Conservation (phyloP, 495 filamentous ascomycete species). For the Aspergillus ostianus region DNA sequence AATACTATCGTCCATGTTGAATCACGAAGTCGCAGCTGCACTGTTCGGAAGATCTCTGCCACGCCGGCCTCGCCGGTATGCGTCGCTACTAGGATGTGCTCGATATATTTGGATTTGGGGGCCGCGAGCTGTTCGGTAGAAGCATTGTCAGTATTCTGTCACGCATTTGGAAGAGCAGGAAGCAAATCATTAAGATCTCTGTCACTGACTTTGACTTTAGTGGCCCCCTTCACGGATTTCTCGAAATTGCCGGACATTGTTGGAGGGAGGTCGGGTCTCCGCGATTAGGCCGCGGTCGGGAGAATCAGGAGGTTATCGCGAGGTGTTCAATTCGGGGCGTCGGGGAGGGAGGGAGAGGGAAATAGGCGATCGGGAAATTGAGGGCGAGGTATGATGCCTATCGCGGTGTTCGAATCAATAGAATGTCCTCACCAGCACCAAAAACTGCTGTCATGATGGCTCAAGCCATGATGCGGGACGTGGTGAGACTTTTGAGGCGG, state of each 20-base stretch:
- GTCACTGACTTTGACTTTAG: slow-evolving; percentile 80
- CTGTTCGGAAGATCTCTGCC: slow-evolving; percentile 88
- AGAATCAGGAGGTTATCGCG: slow-evolving; percentile 11
- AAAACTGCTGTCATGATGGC: slow-evolving; percentile 25
- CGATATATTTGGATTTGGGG: slow-evolving; percentile 99
- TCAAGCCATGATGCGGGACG: slow-evolving; percentile 38
- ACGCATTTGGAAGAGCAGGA: background rate
- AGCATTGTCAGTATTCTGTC: slow-evolving; percentile 4
- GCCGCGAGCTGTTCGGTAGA: slow-evolving; percentile 68
- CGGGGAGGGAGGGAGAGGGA: background rate
- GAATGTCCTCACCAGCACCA: slow-evolving; percentile 27
- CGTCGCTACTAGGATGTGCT: slow-evolving; percentile 94
- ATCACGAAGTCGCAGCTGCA: slow-evolving; percentile 85
- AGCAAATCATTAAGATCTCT: background rate
- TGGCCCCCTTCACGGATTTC: slow-evolving; percentile 91
- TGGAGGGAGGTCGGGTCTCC: slow-evolving; percentile 8
- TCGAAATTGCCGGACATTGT: slow-evolving; percentile 80
- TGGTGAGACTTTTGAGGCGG: slow-evolving; percentile 11
- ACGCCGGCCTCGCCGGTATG: slow-evolving; percentile 94
- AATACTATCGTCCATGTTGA: slow-evolving; percentile 98
- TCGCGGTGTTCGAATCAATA: slow-evolving; percentile 23
- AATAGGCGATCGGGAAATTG: background rate
- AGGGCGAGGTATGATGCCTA: slow-evolving; percentile 15
- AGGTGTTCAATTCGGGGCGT: slow-evolving; percentile 1
- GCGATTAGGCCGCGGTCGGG: slow-evolving; percentile 12